Evolutionary conservation across 768 basidiomycete genomes (phyloP).

Genomic region (Inosperma sp.): DNA sequence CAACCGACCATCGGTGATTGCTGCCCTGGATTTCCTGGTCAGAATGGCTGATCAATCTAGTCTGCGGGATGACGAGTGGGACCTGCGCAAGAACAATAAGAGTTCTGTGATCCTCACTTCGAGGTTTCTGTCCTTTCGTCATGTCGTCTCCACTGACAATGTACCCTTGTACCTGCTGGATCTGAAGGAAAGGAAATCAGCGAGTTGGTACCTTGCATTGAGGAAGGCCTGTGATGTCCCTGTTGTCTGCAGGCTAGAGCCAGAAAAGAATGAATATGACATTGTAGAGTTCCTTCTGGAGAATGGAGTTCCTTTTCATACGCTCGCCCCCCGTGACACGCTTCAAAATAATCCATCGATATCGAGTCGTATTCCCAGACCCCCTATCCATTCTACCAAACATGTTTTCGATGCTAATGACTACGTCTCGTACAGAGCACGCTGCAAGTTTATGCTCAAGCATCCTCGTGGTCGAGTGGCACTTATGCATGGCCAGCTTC

Average conservation of each 20-base stretch:
- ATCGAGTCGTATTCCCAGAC: background rate
- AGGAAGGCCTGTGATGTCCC: background rate
- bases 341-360: background rate
- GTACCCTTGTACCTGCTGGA: background rate
- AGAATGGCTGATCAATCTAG: background rate
- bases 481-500: conserved; percentile 12
- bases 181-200: background rate
- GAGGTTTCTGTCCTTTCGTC: background rate
- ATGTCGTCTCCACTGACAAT: background rate
- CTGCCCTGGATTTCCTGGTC: background rate
- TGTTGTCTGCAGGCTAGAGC: background rate
- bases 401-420: conserved; percentile 1
- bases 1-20: background rate
- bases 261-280: background rate
- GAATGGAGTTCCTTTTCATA: conserved; percentile 8
- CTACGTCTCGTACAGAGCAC: conserved; percentile 9
- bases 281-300: conserved; percentile 2
- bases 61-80: background rate
- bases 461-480: conserved; percentile 14
- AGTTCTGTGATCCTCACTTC: background rate
- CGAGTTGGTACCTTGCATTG: conserved; percentile 4
- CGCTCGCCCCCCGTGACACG: background rate
- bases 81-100: background rate
- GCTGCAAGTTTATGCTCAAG: background rate
- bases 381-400: background rate